Evolutionary conservation across 306 rosid genomes (phyloP), one percentile per base, ranked within the genome.

Genomic region (Biancaea sappan): DNA sequence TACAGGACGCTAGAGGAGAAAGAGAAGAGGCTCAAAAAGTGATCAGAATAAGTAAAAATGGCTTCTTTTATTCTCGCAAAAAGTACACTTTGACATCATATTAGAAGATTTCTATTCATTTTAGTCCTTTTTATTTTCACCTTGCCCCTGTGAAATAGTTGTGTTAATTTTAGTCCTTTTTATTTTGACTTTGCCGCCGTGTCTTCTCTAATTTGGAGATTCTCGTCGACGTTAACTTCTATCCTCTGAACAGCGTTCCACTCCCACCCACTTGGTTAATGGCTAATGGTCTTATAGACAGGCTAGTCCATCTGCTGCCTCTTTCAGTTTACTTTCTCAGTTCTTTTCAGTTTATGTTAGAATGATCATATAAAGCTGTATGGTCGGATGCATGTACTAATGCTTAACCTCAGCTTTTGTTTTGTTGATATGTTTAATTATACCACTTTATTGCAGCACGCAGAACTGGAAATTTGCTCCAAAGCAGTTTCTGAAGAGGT

Each of bases 261-360:
- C 63, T 3, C 89, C 91, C 4, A 80, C 89, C 37, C 98, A 93
- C 66, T 79, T 91, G 62, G 73, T 93, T 79, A 35, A 82, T 85
- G 97, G 97, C 86, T 48, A 87, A 93, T 73, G 98, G 98, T 56
- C 89, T 93, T 16, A 57, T 87, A 11, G 98, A 97, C 82, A 93
- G 92, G 98, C 85, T 25, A 32, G 76, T 46, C 47, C 21, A 18
- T 51, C 35, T 28, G 7, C 13, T 13, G 12, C 3, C 46, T 50
- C 48, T 26, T 57, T 56, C 35, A 10, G 10, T 46, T 46, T 43
- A 60, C 19, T 59, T 58, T 60, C 48, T 5, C 25, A 9, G 5
- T 37, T 59, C 16, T 46, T 2, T 13, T 41, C 2, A 41, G 47
- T 11, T 15, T 41, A 41, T 13, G 47, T 6, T 4, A 0, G 16